Percentiles rank a stretch among this genome's conserved stretches.
Conservation (phyloP, 2,329 filamentous ascomycete genomes). For the Colletotrichum cereale region DNA sequence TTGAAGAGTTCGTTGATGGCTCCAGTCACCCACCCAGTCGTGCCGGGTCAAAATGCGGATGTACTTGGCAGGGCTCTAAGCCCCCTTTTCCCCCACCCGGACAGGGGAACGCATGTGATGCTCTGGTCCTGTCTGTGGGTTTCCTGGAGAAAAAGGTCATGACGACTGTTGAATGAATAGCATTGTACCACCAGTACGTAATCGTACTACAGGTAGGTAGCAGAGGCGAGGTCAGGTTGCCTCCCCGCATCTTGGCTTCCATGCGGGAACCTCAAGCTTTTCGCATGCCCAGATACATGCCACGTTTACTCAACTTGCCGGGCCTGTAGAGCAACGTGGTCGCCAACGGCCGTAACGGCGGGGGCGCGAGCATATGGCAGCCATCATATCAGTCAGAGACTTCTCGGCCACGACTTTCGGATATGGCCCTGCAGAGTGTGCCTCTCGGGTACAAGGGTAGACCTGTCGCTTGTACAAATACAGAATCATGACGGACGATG, state of each 20-base stretch:
- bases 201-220: too few species aligned
- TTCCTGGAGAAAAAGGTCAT: not conserved
- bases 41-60: not conserved
- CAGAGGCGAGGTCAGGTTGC: not conserved
- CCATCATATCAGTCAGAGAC: too few species aligned
- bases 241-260: constrained; percentile 15
- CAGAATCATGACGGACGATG: not conserved
- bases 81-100: constrained; percentile 8
- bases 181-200: not conserved
- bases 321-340: too few species aligned
- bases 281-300: too few species aligned
- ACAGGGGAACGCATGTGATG: not conserved
- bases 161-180: not conserved
- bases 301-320: too few species aligned
- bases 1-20: not conserved
- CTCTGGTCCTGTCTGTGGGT: not conserved
- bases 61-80: constrained; percentile 5
- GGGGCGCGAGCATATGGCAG: not conserved
- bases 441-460: not conserved
- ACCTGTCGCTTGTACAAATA: not conserved
- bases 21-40: not conserved
- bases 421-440: not conserved
- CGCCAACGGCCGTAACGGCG: not conserved
- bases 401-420: not conserved
- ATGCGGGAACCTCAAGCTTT: constrained; percentile 12